Conservation (phyloP, 2,329 filamentous ascomycete genomes). For the Exophiala dermatitidis region DNA sequence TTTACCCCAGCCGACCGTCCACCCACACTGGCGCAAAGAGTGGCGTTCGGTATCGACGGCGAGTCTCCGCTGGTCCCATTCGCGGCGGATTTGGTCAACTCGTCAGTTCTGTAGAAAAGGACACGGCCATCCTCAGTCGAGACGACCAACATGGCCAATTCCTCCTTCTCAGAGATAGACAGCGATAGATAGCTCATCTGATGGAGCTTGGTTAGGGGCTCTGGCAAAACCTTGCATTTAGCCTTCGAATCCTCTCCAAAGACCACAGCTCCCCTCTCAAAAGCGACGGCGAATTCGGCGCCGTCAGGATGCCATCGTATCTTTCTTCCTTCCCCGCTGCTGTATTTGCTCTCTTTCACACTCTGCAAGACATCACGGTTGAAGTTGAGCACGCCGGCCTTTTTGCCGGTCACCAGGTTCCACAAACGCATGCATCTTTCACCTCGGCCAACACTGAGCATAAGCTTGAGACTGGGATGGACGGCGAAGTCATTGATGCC, state of each 20-base stretch:
- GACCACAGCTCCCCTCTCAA: conserved; percentile 75
- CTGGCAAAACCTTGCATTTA: conserved; percentile 63
- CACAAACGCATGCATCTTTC: conserved; percentile 89
- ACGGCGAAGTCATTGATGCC: conserved; percentile 93
- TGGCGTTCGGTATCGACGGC: conserved; percentile 53
- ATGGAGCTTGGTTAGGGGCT: conserved; percentile 71
- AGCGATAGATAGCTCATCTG: conserved; percentile 63
- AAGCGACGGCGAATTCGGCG: conserved; percentile 81
- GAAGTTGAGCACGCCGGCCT: conserved; percentile 87
- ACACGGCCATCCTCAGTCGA: conserved; percentile 88
- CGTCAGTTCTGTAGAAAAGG: conserved; percentile 67
- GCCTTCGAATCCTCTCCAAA: conserved; percentile 76
- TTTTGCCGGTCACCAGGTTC: conserved; percentile 95
- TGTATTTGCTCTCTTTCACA: conserved; percentile 67
- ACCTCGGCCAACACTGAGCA: conserved; percentile 84
- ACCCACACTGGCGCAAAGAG: conserved; percentile 66
- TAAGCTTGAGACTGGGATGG: conserved; percentile 92
- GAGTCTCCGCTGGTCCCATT: conserved; percentile 37
- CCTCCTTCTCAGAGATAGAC: conserved; percentile 36
- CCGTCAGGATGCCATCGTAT: conserved; percentile 72
- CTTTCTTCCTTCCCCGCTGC: conserved; percentile 71
- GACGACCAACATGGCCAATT: conserved; percentile 54
- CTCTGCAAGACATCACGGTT: conserved; percentile 62
- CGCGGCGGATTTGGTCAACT: conserved; percentile 25
- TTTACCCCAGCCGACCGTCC: conserved; percentile 61